Evolutionary conservation across 352 stramenopile species (phyloP), one percentile per base, ranked within the genome.

Genomic region (Globisporangium recalcitrans): DNA sequence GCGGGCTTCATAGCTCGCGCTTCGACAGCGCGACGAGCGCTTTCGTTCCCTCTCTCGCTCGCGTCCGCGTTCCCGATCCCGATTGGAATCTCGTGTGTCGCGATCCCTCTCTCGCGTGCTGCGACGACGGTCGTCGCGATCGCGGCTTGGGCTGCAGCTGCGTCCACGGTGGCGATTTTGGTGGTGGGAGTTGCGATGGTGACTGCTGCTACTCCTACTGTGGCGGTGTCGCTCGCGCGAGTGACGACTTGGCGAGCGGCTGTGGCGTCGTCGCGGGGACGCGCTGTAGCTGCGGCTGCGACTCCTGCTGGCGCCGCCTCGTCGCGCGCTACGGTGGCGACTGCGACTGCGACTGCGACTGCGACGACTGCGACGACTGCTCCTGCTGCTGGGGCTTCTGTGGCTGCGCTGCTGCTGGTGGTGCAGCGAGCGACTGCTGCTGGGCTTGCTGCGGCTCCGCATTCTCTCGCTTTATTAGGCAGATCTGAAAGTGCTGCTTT

Each of bases 221-320:
- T 46, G 16, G 38, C 10, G 38, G 49, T 55, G 16, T 40, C 49
- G 31, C 36, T 40, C 24, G 7, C 60, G 36, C 32, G 48, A 51
- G 22, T 29, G 32, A 11, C 14, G 24, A 34, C 59, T 67, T 24
- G 52, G 63, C n/a, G 58, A 63, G 7, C 64, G 64, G 21, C 58
- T 52, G 16, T 44, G 58, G 14, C 48, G 46, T 6, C 58, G 53
- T 7, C 27, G 40, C 14, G 27, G 27, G 9, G 32, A 46, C 7
- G 31, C n/a, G 2, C 31, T 55, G 47, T 55, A 57, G 36, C 72
- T 80, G 31, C 44, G 29, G 14, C 69, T 74, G 13, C 63, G 60
- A 36, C 65, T 69, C 26, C 63, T 52, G 14, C 66, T 54, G 38
- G 55, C 58, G 13, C 44, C 24, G 29, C 46, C 57, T 47, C 62